Evolutionary conservation across 495 filamentous ascomycete species (phyloP), one percentile per base, ranked within the genome.

Genomic region (Corynascus novoguineensis): DNA sequence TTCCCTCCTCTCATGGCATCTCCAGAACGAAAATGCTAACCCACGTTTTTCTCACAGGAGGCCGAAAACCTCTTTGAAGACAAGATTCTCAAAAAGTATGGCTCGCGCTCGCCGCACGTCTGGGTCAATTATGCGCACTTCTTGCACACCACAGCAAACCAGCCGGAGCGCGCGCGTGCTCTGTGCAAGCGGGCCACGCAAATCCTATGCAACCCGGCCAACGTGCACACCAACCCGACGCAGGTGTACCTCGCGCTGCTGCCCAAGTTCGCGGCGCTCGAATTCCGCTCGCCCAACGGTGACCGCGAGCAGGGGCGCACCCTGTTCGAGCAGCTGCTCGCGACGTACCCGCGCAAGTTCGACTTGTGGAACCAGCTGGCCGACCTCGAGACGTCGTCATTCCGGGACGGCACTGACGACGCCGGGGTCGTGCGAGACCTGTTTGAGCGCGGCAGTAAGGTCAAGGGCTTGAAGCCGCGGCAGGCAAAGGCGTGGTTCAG

Each of bases 81-180:
- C 35, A 73, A 79, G 28, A 84, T 92, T 60, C 75, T 90, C 65
- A 93, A 92, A 75, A 93, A 90, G 71, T 95, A 92, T 73, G 85
- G 92, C 62, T 85, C 82, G 58, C 79, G 83, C 47, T 83, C 83
- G 11, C 84, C 86, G 17, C 78, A 85, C 45, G 83, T 97, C 69
- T 97, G 89, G 86, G 74, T 89, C 75, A 97, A 97, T 77, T 96
- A 96, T 71, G 92, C 92, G 41, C 87, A 84, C 65, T 96, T 96
- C 83, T 81, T 97, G 37, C 85, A 92, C 74, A 81, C 82, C 50
- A 86, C 79, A 25, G 71, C 81, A 45, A 75, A 79, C 57, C 76
- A 80, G n/a, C 83, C 88, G 0, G 84, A 86, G 19, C 82, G 85
- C 29, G 92, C 86, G 14, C 88, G 92, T 37, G 83, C 80, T 0